These are phyloP conservation scores for Ophiocordyceps australis DNA, from an alignment of 2,329 filamentous ascomycete species.

Conservation along the genomic window DNA sequence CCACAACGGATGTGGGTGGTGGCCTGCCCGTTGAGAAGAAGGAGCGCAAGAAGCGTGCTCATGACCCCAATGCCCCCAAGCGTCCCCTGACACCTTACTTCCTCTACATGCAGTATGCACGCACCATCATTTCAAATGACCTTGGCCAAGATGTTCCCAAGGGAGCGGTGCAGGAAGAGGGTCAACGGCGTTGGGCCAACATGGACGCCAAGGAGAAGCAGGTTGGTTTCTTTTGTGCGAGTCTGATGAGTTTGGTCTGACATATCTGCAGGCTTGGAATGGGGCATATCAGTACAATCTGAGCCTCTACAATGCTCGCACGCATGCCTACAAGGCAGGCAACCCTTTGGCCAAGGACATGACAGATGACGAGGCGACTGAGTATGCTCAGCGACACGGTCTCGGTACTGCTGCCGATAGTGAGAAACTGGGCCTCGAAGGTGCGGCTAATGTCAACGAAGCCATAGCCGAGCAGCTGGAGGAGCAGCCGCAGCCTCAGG, in stretches of 20 bases:
- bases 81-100: slow-evolving; percentile 89
- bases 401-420: too few relatives aligned
- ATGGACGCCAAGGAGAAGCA: slow-evolving; percentile 58
- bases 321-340: slow-evolving; percentile 44
- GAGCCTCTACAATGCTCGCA: slow-evolving; percentile 44
- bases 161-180: slow-evolving; percentile 75
- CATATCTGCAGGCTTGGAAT: slow-evolving; percentile 35
- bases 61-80: slow-evolving; percentile 90
- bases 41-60: slow-evolving; percentile 74
- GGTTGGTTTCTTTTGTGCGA: too few relatives aligned
- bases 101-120: slow-evolving; percentile 79
- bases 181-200: slow-evolving; percentile 67
- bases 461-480: slow-evolving; percentile 41
- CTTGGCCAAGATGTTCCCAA: slow-evolving; percentile 60
- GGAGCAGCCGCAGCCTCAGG: slow-evolving; percentile 8
- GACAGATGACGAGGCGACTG: slow-evolving; percentile 39
- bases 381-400: too few relatives aligned
- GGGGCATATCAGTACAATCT: slow-evolving; percentile 51
- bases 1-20: too few relatives aligned
- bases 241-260: too few relatives aligned
- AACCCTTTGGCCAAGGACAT: slow-evolving; percentile 41
- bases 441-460: slow-evolving; percentile 26
- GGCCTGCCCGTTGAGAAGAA: slow-evolving; percentile 47
- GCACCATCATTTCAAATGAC: slow-evolving; percentile 64
- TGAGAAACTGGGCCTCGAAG: slow-evolving; percentile 28